phyloP scores from a whole-genome alignment of 2,329 filamentous ascomycete species.

The Grosmannia huntii region DNA sequence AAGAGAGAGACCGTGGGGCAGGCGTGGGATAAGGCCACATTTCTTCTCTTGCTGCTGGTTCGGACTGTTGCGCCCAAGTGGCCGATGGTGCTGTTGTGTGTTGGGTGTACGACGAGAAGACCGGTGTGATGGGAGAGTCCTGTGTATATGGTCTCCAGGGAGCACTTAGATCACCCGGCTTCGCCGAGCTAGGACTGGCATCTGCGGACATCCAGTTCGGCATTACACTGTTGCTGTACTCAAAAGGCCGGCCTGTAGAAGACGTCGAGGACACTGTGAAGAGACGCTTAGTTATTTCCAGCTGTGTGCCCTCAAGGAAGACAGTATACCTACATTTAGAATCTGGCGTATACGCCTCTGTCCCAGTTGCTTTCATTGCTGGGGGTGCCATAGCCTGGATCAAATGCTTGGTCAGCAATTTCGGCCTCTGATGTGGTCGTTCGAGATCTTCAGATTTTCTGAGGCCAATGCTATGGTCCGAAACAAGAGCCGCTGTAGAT shows the following conservation, averaged over 20 bases:
- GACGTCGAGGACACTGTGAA: constrained; percentile 22
- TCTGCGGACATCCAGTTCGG: constrained; percentile 34
- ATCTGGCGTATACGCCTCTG: constrained; percentile 25
- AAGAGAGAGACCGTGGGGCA: constrained; percentile 34
- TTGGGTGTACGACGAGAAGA: constrained; percentile 36
- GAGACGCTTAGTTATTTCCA: neutral
- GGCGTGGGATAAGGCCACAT: constrained; percentile 31
- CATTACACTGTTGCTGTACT: constrained; percentile 25
- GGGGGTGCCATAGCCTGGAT: constrained; percentile 32
- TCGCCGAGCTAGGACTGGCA: constrained; percentile 25
- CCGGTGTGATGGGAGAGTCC: constrained; percentile 36
- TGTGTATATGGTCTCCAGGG: constrained; percentile 38
- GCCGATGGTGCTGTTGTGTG: constrained; percentile 24
- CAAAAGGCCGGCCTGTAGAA: constrained; percentile 13
- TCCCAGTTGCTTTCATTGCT: constrained; percentile 25
- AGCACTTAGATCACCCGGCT: constrained; percentile 27
- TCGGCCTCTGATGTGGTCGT: constrained; percentile 24
- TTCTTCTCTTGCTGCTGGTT: constrained; percentile 29
- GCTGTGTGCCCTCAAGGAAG: neutral
- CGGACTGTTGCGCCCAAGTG: constrained; percentile 28
- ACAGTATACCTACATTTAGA: constrained; percentile 27
- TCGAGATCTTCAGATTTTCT: constrained; percentile 22
- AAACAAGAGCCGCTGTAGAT: constrained; percentile 17
- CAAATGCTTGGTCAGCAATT: constrained; percentile 29
- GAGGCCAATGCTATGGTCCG: neutral